phyloP scores from a whole-genome alignment of 129 eudicot species.

The Pseudognaphalium luteoalbum region DNA sequence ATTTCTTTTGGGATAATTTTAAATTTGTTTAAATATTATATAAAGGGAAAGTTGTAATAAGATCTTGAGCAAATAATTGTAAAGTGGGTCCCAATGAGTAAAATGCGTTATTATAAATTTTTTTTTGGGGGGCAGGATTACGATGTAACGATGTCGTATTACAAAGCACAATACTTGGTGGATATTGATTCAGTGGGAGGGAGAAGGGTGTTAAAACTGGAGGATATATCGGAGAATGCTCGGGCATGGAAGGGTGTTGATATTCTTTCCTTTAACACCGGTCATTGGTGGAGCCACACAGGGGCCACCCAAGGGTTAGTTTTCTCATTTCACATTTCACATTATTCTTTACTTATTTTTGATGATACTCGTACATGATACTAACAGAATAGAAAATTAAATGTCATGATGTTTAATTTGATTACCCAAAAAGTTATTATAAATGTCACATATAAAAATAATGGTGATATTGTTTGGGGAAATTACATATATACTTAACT shows the following conservation, averaged over 20 bases:
- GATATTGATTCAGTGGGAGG: conserved; percentile 71
- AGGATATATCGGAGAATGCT: conserved; percentile 73
- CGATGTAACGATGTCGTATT: conserved; percentile 63
- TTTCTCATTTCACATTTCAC: conserved; percentile 3
- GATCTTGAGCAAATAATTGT: too few species aligned
- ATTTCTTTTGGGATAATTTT: too few species aligned
- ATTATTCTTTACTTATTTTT: neutral
- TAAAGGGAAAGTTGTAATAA: too few species aligned
- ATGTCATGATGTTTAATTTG: too few species aligned
- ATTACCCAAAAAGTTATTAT: too few species aligned
- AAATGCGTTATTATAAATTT: conserved; percentile 13
- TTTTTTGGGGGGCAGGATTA: conserved; percentile 51
- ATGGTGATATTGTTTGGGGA: too few species aligned
- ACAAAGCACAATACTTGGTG: conserved; percentile 79
- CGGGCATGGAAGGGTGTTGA: conserved; percentile 69
- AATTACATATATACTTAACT: too few species aligned
- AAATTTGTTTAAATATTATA: too few species aligned
- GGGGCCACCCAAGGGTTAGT: conserved; percentile 80
- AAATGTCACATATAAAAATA: too few species aligned
- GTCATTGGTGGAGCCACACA: conserved; percentile 92
- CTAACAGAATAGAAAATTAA: too few species aligned
- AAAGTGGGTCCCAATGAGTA: neutral
- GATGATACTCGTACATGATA: too few species aligned
- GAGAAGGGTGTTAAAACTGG: conserved; percentile 60
- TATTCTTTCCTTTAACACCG: conserved; percentile 74